Evolutionary conservation across 495 filamentous ascomycete genomes (phyloP).

Genomic region (Aspergillus steynii): DNA sequence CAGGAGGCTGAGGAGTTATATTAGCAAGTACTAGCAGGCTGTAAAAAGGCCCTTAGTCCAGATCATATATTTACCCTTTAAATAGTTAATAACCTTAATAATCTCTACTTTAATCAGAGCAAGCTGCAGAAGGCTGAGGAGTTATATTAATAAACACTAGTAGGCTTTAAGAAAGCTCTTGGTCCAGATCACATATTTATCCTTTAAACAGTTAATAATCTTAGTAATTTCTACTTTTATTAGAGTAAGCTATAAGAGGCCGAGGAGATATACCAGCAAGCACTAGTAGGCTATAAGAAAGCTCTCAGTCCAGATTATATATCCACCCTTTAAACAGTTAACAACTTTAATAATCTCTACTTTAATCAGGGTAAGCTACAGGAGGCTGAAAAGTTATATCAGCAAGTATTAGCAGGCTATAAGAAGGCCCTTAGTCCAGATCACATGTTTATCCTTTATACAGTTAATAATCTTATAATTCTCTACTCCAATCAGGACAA

Average conservation of each 20-base stretch:
- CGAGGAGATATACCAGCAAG: constrained; percentile 34
- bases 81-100: constrained; percentile 37
- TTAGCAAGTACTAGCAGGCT: constrained; percentile 22
- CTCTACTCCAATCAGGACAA: constrained; percentile 33
- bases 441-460: constrained; percentile 35
- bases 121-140: constrained; percentile 35
- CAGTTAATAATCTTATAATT: constrained; percentile 33
- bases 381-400: constrained; percentile 40
- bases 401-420: constrained; percentile 23
- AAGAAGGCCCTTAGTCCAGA: constrained; percentile 39
- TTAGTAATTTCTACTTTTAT: constrained; percentile 26
- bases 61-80: constrained; percentile 35
- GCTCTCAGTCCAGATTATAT: constrained; percentile 32
- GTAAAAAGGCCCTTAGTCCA: constrained; percentile 36
- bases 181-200: constrained; percentile 21
- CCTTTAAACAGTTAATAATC: not conserved
- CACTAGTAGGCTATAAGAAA: constrained; percentile 32
- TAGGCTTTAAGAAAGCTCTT: constrained; percentile 31
- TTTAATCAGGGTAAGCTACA: constrained; percentile 32
- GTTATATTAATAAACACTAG: constrained; percentile 34
- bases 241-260: constrained; percentile 33
- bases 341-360: constrained; percentile 40
- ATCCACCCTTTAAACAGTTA: constrained; percentile 31
- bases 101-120: constrained; percentile 30
- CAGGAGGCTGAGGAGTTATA: constrained; percentile 40